Evolutionary conservation across 306 rosid species (phyloP), one percentile per base, ranked within the genome.

Genomic region (Cicer pinnatifidum): DNA sequence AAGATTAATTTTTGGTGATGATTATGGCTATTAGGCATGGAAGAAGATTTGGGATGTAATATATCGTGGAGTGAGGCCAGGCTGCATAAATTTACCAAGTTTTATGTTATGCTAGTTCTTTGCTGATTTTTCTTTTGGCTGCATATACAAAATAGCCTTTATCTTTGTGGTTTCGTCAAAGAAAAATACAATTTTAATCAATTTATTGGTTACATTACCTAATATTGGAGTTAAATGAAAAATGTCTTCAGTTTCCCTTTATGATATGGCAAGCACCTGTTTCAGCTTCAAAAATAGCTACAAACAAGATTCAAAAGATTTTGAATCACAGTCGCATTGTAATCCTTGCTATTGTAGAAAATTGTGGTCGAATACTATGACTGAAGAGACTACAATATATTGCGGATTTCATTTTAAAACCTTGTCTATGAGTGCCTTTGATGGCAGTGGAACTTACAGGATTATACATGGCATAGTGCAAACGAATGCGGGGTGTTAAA

Each of bases 401-500:
- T 53, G 12, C 6, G 6, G 11, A 53, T 9, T 53, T 23, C 17
- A 16, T 53, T 3, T 16, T 53, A 6, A 2, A 53, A 53, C 11
- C 59, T 16, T 60, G 16, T 20, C 67, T 19, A 19, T 16, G 7
- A 65, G 9, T 48, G 69, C 64, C 72, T 71, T 53, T 75, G 57
- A 48, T 40, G 33, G 58, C 76, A 33, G 65, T 50, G 44, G 3
- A 60, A 51, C n/a, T 60, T 67, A 65, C 72, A 79, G 68, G 23
- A 23, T 46, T 67, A 67, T 44, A 45, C 58, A 43, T 17, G 51
- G 44, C 59, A 61, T 35, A 51, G 54, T 51, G 73, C 77, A 58
- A 57, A 73, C 33, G 57, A 62, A 28, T 13, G 28, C 6, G 11
- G 46, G 66, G 60, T 47, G 53, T 48, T 48, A 54, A 11, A 72